phyloP scores from a whole-genome alignment of 306 rosid species.

The Albizia julibrissin region DNA sequence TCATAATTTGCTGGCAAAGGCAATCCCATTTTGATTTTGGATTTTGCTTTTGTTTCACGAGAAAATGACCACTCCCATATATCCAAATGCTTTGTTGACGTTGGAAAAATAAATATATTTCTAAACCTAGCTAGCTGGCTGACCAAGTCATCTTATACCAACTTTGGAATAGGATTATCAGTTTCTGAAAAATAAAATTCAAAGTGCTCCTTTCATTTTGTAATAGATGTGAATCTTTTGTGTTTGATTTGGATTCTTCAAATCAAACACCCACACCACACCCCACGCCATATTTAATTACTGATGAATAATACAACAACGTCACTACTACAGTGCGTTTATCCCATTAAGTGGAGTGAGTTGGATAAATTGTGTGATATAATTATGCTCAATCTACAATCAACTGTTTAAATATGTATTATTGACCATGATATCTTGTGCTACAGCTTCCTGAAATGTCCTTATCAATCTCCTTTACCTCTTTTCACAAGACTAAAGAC shows the following conservation, averaged over 20 bases:
- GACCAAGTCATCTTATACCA: background rate
- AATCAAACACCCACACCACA: too few relatives aligned
- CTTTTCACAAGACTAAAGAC: background rate
- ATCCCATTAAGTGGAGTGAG: background rate
- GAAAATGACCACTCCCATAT: slow-evolving; percentile 24
- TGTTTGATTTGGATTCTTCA: background rate
- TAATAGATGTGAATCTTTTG: background rate
- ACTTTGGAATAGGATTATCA: background rate
- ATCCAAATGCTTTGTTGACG: slow-evolving; percentile 2
- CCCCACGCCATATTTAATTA: background rate
- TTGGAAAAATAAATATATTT: background rate
- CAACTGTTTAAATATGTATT: too few relatives aligned
- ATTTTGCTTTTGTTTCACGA: slow-evolving; percentile 26
- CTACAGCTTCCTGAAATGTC: background rate
- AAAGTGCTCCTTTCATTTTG: background rate
- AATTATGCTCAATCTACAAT: too few relatives aligned
- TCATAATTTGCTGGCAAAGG: slow-evolving; percentile 35
- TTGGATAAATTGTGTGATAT: too few relatives aligned
- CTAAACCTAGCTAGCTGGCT: background rate
- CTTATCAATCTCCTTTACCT: background rate
- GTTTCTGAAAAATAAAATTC: background rate
- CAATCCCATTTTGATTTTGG: slow-evolving; percentile 37
- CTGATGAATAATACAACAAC: background rate
- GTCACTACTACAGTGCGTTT: background rate
- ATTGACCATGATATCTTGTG: background rate